Percentiles rank a stretch among this genome's conserved stretches.
phyloP scores from a whole-genome alignment of 192 early-diverging fungal genomes.

The Coemansia sp. region DNA sequence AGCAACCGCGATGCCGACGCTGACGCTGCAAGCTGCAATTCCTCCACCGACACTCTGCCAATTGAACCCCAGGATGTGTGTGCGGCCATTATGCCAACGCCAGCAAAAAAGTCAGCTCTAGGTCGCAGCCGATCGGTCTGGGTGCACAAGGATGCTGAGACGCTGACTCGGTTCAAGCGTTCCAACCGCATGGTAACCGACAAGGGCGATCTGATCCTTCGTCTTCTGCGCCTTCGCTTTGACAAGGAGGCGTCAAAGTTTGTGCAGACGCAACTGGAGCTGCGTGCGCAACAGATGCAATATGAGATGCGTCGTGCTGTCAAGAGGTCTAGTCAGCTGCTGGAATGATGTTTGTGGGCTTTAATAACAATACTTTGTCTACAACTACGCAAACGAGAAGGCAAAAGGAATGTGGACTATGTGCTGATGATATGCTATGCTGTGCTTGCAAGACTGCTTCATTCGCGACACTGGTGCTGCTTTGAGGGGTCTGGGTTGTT shows the following conservation, averaged over 20 bases:
- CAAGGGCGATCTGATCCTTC: slow-evolving; percentile 50
- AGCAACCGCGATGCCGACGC: slow-evolving; percentile 14
- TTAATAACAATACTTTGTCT: not conserved
- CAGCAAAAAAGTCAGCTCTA: slow-evolving; percentile 19
- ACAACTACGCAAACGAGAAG: not conserved
- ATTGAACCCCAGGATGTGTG: slow-evolving; percentile 28
- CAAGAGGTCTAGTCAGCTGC: slow-evolving; percentile 2
- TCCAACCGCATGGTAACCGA: slow-evolving; percentile 49
- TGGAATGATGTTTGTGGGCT: not conserved
- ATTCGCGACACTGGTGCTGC: slow-evolving; percentile 31
- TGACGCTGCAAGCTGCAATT: slow-evolving; percentile 16
- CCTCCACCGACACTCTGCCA: slow-evolving; percentile 35
- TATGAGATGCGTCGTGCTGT: slow-evolving; percentile 51
- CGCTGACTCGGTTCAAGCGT: slow-evolving; percentile 28
- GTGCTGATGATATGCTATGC: not conserved
- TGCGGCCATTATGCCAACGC: slow-evolving; percentile 30
- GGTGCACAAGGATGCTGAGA: slow-evolving; percentile 54
- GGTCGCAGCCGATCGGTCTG: slow-evolving; percentile 53
- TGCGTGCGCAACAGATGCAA: slow-evolving; percentile 49
- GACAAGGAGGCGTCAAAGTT: slow-evolving; percentile 50
- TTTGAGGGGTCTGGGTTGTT: slow-evolving; percentile 12
- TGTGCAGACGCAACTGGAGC: slow-evolving; percentile 46
- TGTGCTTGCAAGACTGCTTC: not conserved
- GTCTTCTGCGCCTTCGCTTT: slow-evolving; percentile 47
- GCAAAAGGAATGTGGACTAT: too few species aligned